phyloP scores from a whole-genome alignment of 345 rosid genomes.

The Pelargonium nanum region DNA sequence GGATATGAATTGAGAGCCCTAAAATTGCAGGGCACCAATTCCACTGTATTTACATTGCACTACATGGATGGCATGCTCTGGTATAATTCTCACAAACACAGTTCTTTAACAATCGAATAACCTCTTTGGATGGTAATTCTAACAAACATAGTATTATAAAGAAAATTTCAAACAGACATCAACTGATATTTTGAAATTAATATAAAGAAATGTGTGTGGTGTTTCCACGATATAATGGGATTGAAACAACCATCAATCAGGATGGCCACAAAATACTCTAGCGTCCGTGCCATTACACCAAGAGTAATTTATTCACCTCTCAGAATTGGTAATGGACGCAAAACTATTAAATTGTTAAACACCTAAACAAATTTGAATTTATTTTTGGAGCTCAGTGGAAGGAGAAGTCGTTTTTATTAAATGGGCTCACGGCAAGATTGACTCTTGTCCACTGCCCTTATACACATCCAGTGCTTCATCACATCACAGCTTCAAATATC shows the following conservation, averaged over 20 bases:
- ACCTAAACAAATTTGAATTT: too few species aligned
- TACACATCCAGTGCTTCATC: conserved; percentile 31
- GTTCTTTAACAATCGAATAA: too few species aligned
- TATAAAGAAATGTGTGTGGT: conserved; percentile 32
- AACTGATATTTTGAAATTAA: too few species aligned
- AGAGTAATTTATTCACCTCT: conserved; percentile 60
- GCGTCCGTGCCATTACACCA: conserved; percentile 94
- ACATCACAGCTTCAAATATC: conserved; percentile 49
- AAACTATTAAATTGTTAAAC: too few species aligned
- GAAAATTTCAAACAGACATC: too few species aligned
- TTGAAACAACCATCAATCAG: conserved; percentile 35
- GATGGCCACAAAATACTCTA: conserved; percentile 56
- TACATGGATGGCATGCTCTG: too few species aligned
- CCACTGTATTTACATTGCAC: too few species aligned
- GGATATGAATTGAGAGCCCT: too few species aligned
- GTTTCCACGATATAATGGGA: conserved; percentile 76
- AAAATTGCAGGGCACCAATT: too few species aligned
- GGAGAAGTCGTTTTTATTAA: conserved; percentile 74
- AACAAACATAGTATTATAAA: too few species aligned
- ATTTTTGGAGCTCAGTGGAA: conserved; percentile 75
- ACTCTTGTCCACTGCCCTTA: conserved; percentile 65
- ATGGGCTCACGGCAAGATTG: conserved; percentile 78
- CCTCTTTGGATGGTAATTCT: too few species aligned
- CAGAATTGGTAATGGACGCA: conserved; percentile 99
- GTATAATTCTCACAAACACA: too few species aligned